Base-by-base conservation (phyloP, 148 eudicot genomes). In the Oxyria digyna region DNA sequence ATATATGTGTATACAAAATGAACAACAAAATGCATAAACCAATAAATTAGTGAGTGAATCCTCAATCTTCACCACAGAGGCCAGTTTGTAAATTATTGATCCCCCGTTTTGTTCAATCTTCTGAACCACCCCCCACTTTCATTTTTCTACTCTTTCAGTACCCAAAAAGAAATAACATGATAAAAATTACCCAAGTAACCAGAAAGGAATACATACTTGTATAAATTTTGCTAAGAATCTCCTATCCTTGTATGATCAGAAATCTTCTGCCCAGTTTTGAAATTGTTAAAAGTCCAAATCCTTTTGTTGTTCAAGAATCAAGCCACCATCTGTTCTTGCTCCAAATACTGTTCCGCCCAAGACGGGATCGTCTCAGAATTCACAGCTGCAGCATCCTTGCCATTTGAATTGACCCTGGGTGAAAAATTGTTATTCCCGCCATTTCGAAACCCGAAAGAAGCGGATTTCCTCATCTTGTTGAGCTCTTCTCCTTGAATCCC, bases 401-500 rank as follows among this genome's bases (percentile, higher is more conserved):
- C 96, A 73, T 75, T 17, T 3, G 78, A 69, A 14, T 79, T 33
- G 6, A 15, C 38, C 9, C 65, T 38, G 1, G 73, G 48, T 18
- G 71, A 67, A 8, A 72, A 71, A 23, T 40, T 54, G 42, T 42
- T 62, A 42, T 49, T 72, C 43, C 73, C 77, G 55, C 71, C 77
- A 80, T 76, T 86, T 75, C 97, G 69, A 29, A 69, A 67, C 17
- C 93, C 96, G 52, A 94, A 94, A 42, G 99, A 94, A 27, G 99
- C 87, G 7, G 96, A 87, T 73, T 95, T 95, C 67, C 97, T 79
- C 33, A 95, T 69, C 75, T 88, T 87, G 78, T 79, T 88, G 37
- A 87, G 83, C 76, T 95, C 97, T 42, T 88, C 99, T 67, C 81
- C 88, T 62, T 88, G 91, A 35, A 95, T 76, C 0, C 93, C 99